Conservation (phyloP, 305 asterid species). For the Fraxinus platypoda region DNA sequence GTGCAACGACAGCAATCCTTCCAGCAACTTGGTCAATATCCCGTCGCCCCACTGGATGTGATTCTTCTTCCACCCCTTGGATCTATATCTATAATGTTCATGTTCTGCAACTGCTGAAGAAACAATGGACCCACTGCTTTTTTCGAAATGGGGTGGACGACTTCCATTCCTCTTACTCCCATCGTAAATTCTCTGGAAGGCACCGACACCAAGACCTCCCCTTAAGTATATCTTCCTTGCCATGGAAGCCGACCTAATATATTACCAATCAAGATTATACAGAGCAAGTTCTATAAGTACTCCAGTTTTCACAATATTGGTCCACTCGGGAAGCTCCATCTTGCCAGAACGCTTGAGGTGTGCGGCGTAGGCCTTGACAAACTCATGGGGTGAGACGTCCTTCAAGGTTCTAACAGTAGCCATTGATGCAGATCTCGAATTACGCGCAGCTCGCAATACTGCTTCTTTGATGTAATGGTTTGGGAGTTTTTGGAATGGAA, state of each 20-base stretch:
- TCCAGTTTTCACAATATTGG: constrained; percentile 55
- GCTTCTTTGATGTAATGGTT: neutral
- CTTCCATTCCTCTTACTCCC: constrained; percentile 61
- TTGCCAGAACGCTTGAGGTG: constrained; percentile 94
- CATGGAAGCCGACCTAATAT: constrained; percentile 59
- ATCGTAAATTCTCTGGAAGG: constrained; percentile 49
- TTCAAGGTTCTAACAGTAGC: constrained; percentile 66
- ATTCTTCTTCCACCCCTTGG: constrained; percentile 29
- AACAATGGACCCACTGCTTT: constrained; percentile 50
- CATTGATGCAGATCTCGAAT: constrained; percentile 31
- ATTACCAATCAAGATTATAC: constrained; percentile 57
- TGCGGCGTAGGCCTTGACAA: constrained; percentile 79
- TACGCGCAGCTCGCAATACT: constrained; percentile 12
- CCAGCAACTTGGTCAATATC: constrained; percentile 1
- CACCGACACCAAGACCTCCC: constrained; percentile 53
- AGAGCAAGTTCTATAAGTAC: constrained; percentile 57
- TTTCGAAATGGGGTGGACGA: constrained; percentile 50
- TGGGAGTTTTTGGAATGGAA: too few species aligned
- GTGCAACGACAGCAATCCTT: neutral
- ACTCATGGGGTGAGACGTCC: constrained; percentile 86
- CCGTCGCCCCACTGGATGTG: neutral
- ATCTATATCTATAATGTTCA: constrained; percentile 44
- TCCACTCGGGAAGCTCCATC: constrained; percentile 69
- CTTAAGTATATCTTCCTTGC: constrained; percentile 53
- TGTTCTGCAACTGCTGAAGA: constrained; percentile 43